Evolutionary conservation across 768 basidiomycete genomes (phyloP).

Genomic region (Cystoderma amianthinum): DNA sequence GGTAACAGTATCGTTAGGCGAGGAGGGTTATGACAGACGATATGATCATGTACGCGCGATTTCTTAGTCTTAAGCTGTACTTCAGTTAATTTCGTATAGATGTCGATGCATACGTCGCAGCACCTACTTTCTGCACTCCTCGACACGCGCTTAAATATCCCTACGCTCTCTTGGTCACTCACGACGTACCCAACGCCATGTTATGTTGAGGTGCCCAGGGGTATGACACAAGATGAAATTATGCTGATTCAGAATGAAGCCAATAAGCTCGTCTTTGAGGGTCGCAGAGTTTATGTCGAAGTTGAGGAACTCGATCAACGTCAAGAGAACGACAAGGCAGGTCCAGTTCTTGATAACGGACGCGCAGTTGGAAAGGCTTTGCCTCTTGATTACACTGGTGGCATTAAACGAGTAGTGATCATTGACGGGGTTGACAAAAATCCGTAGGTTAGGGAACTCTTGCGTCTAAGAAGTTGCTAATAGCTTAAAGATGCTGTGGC

Average conservation of each 20-base stretch:
- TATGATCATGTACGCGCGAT: slow-evolving; percentile 59
- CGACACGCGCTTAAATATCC: slow-evolving; percentile 52
- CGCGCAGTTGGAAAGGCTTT: slow-evolving; percentile 52
- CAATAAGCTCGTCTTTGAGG: slow-evolving; percentile 66
- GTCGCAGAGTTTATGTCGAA: slow-evolving; percentile 62
- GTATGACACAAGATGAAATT: slow-evolving; percentile 61
- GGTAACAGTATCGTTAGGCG: slow-evolving; percentile 48
- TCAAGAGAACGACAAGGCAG: slow-evolving; percentile 18
- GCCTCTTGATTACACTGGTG: slow-evolving; percentile 70
- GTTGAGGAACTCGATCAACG: slow-evolving; percentile 56
- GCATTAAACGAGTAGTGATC: slow-evolving; percentile 70
- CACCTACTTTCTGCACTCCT: slow-evolving; percentile 80
- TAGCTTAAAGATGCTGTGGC: slow-evolving; percentile 57
- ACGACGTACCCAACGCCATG: slow-evolving; percentile 59
- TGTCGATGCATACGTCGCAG: slow-evolving; percentile 82
- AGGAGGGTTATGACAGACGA: slow-evolving; percentile 55
- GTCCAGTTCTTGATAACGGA: slow-evolving; percentile 33
- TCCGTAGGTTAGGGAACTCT: slow-evolving; percentile 39
- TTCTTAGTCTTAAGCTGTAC: neutral
- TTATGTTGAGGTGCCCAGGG: slow-evolving; percentile 72
- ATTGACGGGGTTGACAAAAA: slow-evolving; percentile 82
- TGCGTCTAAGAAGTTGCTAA: slow-evolving; percentile 1
- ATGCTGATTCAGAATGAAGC: slow-evolving; percentile 51
- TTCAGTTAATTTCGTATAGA: slow-evolving; percentile 29
- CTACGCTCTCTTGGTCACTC: slow-evolving; percentile 81